Base-by-base conservation (phyloP, 2,329 filamentous ascomycete species). In the Neurospora crassa region DNA sequence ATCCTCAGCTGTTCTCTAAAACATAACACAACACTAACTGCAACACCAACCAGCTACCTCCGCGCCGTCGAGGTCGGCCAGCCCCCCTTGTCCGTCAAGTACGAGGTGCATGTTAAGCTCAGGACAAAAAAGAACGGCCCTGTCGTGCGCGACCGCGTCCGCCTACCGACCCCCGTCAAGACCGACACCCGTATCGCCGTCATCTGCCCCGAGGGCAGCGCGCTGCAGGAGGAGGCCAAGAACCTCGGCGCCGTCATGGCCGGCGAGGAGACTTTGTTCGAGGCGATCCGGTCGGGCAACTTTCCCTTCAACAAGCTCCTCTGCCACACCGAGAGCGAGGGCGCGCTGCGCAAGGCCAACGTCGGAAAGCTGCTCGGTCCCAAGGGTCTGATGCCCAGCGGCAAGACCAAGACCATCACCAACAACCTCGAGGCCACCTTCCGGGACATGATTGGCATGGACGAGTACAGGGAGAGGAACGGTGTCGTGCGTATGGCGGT, bases 1-100 rank as follows among this genome's bases (percentile, higher is more conserved):
- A 47, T 47, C n/a, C 20, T 73, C n/a, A 5, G 34, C 34, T 40
- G 11, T 41, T 20, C 12, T 8, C 74, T 69, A 18, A 18, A 18
- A 0, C 16, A 42, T 20, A 16, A n/a, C 12, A 34, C 42, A 67
- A 47, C 42, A 68, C 43, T 42, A 70, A n/a, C 71, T 69, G 59
- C 40, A 72, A 40, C 75, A 40, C 75, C 34, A 37, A 37, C 34
- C 34, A 97, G 94, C 79, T 96, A 97, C 80, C 89, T 99, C 75
- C 92, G 93, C 78, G 95, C 96, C 68, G 90, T 91, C 78, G 96
- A 99, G 87, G 94, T 97, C 76, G 95, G 96, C 78, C 89, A 89
- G 70, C 87, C 90, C 68, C 91, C 92, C 3, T 85, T 87, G 2
- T 84, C 85, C 12, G 85, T 90, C 76, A 98, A 97, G 81, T 99